These are phyloP conservation scores for Diaporthe sp. DNA, from an alignment of 2,329 filamentous ascomycete species.

Conservation along the genomic window DNA sequence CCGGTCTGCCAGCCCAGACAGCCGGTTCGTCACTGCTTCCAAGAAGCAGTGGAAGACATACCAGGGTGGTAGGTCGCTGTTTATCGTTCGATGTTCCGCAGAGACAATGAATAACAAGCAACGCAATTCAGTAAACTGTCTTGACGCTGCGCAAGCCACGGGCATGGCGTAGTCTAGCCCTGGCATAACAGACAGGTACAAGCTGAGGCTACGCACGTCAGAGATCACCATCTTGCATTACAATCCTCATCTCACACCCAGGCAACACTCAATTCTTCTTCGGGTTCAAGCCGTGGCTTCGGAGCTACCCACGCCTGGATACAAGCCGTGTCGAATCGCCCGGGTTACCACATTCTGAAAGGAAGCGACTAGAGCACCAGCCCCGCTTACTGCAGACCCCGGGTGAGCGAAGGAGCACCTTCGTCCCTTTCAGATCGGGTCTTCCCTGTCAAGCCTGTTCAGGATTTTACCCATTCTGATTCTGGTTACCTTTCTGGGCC, in stretches of 20 bases:
- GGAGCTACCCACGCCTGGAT: slow-evolving; percentile 26
- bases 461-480: slow-evolving; percentile 38
- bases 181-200: neutral
- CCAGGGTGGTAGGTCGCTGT: neutral
- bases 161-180: neutral
- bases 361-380: slow-evolving; percentile 25
- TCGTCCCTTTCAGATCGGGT: slow-evolving; percentile 10
- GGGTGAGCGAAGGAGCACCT: slow-evolving; percentile 17
- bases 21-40: neutral
- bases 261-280: slow-evolving; percentile 30
- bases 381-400: slow-evolving; percentile 38
- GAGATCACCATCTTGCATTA: slow-evolving; percentile 8
- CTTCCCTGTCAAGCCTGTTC: slow-evolving; percentile 21
- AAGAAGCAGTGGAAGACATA: neutral
- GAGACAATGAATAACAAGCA: neutral
- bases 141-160: neutral
- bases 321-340: slow-evolving; percentile 9
- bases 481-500: slow-evolving; percentile 4
- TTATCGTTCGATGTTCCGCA: neutral
- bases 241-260: slow-evolving; percentile 25
- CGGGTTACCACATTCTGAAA: slow-evolving; percentile 6
- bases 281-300: slow-evolving; percentile 10
- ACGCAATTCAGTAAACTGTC: neutral
- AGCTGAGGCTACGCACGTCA: neutral
- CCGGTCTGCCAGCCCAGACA: neutral